Conservation (phyloP, 2,329 filamentous ascomycete genomes). For the Niveomyces coronatus region DNA sequence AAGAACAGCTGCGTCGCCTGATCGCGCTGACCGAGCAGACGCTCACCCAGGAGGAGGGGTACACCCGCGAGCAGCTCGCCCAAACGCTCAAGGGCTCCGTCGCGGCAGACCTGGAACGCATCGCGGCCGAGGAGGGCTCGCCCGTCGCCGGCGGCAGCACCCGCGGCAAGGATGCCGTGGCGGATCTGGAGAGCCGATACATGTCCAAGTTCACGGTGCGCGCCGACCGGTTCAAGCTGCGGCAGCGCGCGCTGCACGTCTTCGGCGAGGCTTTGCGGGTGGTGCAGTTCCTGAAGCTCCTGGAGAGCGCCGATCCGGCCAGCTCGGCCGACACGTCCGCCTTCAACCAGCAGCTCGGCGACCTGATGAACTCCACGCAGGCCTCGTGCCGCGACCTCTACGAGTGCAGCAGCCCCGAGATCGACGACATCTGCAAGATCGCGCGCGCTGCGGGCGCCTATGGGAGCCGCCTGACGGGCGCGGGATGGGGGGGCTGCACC, state of each 20-base stretch:
- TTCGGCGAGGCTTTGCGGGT: slow-evolving; percentile 84
- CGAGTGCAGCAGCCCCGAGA: slow-evolving; percentile 84
- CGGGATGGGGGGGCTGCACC: slow-evolving; percentile 93
- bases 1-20: slow-evolving; percentile 63
- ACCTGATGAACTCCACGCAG: slow-evolving; percentile 82
- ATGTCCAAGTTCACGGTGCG: slow-evolving; percentile 84
- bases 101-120: slow-evolving; percentile 56
- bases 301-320: slow-evolving; percentile 42
- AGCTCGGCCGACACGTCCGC: slow-evolving; percentile 40
- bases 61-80: slow-evolving; percentile 79
- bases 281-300: slow-evolving; percentile 67
- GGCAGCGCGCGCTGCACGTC: slow-evolving; percentile 81
- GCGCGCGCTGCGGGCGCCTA: slow-evolving; percentile 70
- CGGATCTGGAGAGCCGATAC: slow-evolving; percentile 58
- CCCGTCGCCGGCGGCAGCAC: background rate
- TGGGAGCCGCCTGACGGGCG: slow-evolving; percentile 80
- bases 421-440: slow-evolving; percentile 80
- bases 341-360: slow-evolving; percentile 63
- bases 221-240: slow-evolving; percentile 76
- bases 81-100: slow-evolving; percentile 52
- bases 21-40: slow-evolving; percentile 58
- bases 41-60: slow-evolving; percentile 71
- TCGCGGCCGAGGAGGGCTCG: background rate
- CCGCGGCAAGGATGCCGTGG: background rate
- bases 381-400: slow-evolving; percentile 77